Percentiles rank a stretch among this genome's conserved stretches.
phyloP scores from a whole-genome alignment of 2,329 filamentous ascomycete species.

The Nemania abortiva region DNA sequence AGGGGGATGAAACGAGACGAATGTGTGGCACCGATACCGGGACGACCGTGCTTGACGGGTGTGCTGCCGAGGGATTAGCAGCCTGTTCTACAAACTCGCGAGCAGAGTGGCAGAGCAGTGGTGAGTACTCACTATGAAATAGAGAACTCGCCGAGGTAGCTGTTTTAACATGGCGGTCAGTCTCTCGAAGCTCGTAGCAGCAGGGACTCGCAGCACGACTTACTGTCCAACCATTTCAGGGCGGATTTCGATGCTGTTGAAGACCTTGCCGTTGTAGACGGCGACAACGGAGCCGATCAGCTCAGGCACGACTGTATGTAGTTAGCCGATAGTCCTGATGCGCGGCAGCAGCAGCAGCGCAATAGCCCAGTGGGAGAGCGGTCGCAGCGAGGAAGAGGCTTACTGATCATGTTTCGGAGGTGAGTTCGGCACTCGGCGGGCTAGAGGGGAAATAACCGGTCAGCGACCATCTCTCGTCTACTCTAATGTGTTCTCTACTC shows the following conservation, averaged over 20 bases:
- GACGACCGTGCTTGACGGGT: slow-evolving; percentile 99
- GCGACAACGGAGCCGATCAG: slow-evolving; percentile 99
- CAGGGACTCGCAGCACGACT: slow-evolving; percentile 65
- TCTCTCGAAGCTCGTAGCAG: not conserved
- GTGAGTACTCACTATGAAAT: slow-evolving; percentile 91
- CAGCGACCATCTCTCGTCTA: slow-evolving; percentile 8
- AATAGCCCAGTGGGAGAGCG: not conserved
- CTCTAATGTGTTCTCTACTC: not conserved
- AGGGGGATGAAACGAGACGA: slow-evolving; percentile 99
- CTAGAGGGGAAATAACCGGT: slow-evolving; percentile 16
- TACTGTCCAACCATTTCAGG: slow-evolving; percentile 98
- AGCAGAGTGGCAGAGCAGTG: not conserved
- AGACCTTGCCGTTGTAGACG: slow-evolving; percentile 99
- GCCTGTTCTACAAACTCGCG: not conserved
- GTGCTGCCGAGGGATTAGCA: slow-evolving; percentile 77
- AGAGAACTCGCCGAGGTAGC: slow-evolving; percentile 91
- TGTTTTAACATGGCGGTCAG: slow-evolving; percentile 26
- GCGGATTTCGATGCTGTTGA: slow-evolving; percentile 99
- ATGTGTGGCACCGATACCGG: slow-evolving; percentile 99
- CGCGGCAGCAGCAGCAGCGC: not conserved
- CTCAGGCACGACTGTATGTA: slow-evolving; percentile 81
- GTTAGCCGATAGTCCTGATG: slow-evolving; percentile 9
- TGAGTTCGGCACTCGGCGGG: slow-evolving; percentile 69
- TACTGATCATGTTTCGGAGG: slow-evolving; percentile 96
- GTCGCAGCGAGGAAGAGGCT: slow-evolving; percentile 4